A percentile compares a stretch with the other conserved stretches of the same genome.
Evolutionary conservation across 352 stramenopile genomes (phyloP).

Genomic region (Pythium coloratum): DNA sequence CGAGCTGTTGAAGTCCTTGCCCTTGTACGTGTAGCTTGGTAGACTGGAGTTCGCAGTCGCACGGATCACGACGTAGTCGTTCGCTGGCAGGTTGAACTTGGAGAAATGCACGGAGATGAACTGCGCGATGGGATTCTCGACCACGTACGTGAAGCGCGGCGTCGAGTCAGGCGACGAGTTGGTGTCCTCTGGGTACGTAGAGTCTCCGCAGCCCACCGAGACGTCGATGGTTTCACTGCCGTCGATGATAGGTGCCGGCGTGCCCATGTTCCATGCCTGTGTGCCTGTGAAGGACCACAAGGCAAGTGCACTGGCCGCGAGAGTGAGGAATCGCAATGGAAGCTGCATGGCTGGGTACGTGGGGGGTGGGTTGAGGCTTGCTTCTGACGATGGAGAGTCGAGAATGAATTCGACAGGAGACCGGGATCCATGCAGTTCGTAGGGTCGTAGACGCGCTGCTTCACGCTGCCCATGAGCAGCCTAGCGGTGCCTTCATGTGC

Average conservation of each 20-base stretch:
- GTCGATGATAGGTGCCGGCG: background rate
- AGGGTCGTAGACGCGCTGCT: too few relatives aligned
- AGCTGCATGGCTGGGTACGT: background rate
- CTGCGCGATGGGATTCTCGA: slow-evolving; percentile 44
- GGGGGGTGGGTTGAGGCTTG: background rate
- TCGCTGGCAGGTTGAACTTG: slow-evolving; percentile 52
- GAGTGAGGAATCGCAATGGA: background rate
- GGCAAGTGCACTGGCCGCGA: background rate
- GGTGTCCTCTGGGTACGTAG: slow-evolving; percentile 4
- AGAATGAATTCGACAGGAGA: background rate
- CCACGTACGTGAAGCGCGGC: slow-evolving; percentile 35
- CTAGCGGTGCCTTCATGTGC: too few relatives aligned
- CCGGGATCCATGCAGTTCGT: too few relatives aligned
- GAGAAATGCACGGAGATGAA: slow-evolving; percentile 67
- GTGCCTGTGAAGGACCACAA: background rate
- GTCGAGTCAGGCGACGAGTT: slow-evolving; percentile 18
- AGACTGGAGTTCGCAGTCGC: slow-evolving; percentile 25
- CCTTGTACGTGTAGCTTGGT: slow-evolving; percentile 38
- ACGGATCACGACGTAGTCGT: slow-evolving; percentile 53
- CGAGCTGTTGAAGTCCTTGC: slow-evolving; percentile 11
- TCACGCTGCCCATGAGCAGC: too few relatives aligned
- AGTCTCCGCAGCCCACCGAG: background rate
- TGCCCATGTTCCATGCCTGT: background rate
- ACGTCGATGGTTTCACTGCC: background rate
- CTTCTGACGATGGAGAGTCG: background rate